These are phyloP conservation scores for Colletotrichum echinochloae DNA, from an alignment of 2,329 filamentous ascomycete genomes.

Conservation along the genomic window DNA sequence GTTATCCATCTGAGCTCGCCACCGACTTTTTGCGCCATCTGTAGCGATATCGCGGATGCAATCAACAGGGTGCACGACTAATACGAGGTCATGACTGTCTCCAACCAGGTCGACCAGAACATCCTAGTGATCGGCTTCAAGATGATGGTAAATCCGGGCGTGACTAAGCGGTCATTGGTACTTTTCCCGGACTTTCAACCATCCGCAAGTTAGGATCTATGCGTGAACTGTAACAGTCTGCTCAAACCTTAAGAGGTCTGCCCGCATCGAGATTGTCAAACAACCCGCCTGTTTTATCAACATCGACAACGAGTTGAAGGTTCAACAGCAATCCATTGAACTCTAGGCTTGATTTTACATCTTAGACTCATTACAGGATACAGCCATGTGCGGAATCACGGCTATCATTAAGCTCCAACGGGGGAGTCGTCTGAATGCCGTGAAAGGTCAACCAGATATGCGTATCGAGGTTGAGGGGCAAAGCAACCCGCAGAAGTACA, in stretches of 20 bases:
- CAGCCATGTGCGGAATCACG: constrained; percentile 36
- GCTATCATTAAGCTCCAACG: constrained; percentile 16
- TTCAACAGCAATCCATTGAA: too few species aligned
- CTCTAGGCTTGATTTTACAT: too few species aligned
- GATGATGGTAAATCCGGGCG: not conserved
- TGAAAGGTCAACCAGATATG: not conserved
- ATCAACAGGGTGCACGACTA: too few species aligned
- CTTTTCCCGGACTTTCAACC: not conserved
- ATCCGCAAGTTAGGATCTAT: too few species aligned
- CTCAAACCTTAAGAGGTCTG: not conserved
- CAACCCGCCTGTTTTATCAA: not conserved
- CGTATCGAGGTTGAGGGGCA: not conserved
- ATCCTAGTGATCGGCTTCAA: not conserved
- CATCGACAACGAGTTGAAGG: not conserved
- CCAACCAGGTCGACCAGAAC: not conserved
- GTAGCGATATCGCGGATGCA: not conserved
- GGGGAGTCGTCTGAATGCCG: not conserved
- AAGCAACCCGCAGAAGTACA: not conserved
- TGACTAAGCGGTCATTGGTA: not conserved
- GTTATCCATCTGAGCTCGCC: not conserved
- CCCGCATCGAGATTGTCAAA: not conserved
- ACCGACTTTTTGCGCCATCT: not conserved
- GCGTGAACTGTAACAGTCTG: not conserved
- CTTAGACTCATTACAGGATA: not conserved
- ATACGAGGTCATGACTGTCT: too few species aligned